Conservation (phyloP, 2,329 filamentous ascomycete genomes). For the Colletotrichum australisinense region DNA sequence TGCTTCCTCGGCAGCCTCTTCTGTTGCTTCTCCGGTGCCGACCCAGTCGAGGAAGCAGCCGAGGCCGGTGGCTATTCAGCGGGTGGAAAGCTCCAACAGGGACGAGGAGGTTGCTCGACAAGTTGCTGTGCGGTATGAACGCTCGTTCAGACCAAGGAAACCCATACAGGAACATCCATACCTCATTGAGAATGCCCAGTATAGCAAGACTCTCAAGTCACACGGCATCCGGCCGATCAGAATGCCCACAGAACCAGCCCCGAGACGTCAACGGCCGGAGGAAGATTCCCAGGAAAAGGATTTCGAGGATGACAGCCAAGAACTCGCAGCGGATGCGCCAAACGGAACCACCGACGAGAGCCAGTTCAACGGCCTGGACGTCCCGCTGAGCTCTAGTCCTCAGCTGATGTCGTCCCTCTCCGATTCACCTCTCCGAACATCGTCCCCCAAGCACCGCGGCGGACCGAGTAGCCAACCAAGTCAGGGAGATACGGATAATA, state of each 20-base stretch:
- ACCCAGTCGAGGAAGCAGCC: not conserved
- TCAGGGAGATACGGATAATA: slow-evolving; percentile 50
- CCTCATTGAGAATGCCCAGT: slow-evolving; percentile 65
- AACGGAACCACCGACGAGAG: slow-evolving; percentile 49
- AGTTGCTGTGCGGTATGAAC: slow-evolving; percentile 50
- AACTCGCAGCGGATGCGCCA: slow-evolving; percentile 42
- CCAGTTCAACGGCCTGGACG: slow-evolving; percentile 38
- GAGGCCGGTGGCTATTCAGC: not conserved
- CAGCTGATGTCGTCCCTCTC: slow-evolving; percentile 16
- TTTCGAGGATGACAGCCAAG: slow-evolving; percentile 64
- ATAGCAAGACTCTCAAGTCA: slow-evolving; percentile 63
- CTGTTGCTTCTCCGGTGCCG: not conserved
- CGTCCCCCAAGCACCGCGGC: slow-evolving; percentile 36
- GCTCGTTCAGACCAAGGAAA: slow-evolving; percentile 68
- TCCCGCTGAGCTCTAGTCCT: not conserved
- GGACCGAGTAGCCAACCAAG: slow-evolving; percentile 48
- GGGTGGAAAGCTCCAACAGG: not conserved
- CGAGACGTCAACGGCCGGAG: slow-evolving; percentile 44
- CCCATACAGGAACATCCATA: slow-evolving; percentile 72
- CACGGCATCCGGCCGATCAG: slow-evolving; percentile 66
- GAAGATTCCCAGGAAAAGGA: slow-evolving; percentile 62
- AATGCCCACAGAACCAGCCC: slow-evolving; percentile 47
- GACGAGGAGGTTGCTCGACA: slow-evolving; percentile 29
- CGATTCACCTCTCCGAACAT: slow-evolving; percentile 19
- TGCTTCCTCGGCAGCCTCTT: not conserved